Percentiles rank a stretch among this genome's conserved stretches.
These are phyloP conservation scores for Rhododendron henanense DNA, from an alignment of 148 eudicot genomes.

Conservation along the genomic window DNA sequence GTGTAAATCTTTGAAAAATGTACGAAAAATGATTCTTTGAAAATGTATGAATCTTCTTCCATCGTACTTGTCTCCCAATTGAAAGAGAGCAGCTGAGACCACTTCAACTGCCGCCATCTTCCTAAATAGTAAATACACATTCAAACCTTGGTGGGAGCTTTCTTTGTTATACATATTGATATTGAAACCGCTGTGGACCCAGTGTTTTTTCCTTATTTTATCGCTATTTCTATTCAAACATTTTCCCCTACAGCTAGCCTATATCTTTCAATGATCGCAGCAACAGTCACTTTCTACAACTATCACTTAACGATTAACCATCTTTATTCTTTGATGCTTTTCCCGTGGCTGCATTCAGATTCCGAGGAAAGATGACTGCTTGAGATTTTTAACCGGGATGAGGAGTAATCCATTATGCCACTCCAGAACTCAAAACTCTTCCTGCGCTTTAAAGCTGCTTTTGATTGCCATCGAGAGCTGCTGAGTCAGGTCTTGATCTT, in stretches of 20 bases:
- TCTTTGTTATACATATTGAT: background rate
- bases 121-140: too few relatives aligned
- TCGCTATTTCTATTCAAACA: background rate
- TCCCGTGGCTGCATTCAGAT: slow-evolving; percentile 21
- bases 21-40: background rate
- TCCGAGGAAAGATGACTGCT: slow-evolving; percentile 20
- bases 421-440: slow-evolving; percentile 7
- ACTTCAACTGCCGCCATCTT: background rate
- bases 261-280: background rate
- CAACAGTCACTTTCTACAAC: background rate
- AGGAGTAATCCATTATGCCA: background rate
- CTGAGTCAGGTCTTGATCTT: background rate
- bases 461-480: slow-evolving; percentile 7
- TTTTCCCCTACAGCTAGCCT: background rate
- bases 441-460: slow-evolving; percentile 16
- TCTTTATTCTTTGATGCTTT: background rate
- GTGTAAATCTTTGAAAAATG: too few relatives aligned
- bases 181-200: background rate
- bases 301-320: background rate
- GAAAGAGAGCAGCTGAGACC: background rate
- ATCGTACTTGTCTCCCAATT: background rate
- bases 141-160: background rate
- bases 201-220: too few relatives aligned
- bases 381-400: slow-evolving; percentile 9
- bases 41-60: background rate